These are phyloP conservation scores for Aotearoamyces nothofagi DNA, from an alignment of 2,329 filamentous ascomycete species.

Conservation along the genomic window DNA sequence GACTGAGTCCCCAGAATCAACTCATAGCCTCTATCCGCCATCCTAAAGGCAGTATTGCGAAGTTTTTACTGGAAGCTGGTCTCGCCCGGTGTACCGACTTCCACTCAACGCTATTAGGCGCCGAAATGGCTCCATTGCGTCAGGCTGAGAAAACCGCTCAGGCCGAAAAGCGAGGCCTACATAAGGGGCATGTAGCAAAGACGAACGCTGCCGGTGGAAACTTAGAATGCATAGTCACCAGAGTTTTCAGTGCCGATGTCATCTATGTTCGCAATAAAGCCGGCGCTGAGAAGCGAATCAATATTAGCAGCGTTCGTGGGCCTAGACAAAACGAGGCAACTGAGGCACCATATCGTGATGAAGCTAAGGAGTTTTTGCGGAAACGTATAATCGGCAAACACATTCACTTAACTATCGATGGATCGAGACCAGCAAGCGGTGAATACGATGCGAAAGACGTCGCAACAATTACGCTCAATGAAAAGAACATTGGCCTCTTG, in stretches of 20 bases:
- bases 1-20: conserved; percentile 78
- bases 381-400: conserved; percentile 95
- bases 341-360: conserved; percentile 76
- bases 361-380: conserved; percentile 90
- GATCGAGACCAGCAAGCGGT: conserved; percentile 76
- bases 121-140: conserved; percentile 73
- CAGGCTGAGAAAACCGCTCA: conserved; percentile 79
- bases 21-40: conserved; percentile 81
- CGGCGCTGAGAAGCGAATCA: conserved; percentile 77
- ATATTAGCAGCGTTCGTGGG: conserved; percentile 81
- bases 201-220: conserved; percentile 42
- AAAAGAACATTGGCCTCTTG: conserved; percentile 71
- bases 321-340: conserved; percentile 80
- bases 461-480: conserved; percentile 68
- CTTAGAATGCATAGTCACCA: conserved; percentile 68
- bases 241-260: conserved; percentile 79
- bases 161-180: conserved; percentile 59
- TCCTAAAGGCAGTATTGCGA: conserved; percentile 82
- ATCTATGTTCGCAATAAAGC: conserved; percentile 74
- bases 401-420: conserved; percentile 77
- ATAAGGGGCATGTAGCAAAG: conserved; percentile 68
- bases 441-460: conserved; percentile 93
- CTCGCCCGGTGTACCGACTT: conserved; percentile 89
- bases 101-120: conserved; percentile 82
- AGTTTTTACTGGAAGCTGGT: conserved; percentile 77